Base-by-base conservation (phyloP, 768 basidiomycete species). In the Rossbeevera mucosa region DNA sequence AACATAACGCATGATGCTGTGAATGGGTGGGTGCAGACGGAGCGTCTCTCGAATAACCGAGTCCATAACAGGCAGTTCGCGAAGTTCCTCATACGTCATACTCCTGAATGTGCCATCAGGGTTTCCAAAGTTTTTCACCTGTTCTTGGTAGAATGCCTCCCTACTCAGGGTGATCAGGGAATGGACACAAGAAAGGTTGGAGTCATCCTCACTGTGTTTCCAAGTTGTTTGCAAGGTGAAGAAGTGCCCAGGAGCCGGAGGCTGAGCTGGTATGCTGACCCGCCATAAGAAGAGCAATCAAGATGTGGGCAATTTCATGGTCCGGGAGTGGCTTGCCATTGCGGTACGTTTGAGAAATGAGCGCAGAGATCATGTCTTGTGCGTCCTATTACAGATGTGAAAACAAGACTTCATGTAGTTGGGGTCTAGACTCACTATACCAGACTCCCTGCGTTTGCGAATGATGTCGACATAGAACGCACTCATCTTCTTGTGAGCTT, bases 251-350 rank as follows among this genome's bases (percentile, higher is more conserved):
- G 9, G 93, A 86, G 28, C 85, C 85, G 20, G 91, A 87, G 2
- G 96, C 86, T 13, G 96, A 96, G 61, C 89, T 91, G 0, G 96
- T 99, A 72, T 99, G 96, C 73, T 99, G 96, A 33, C 96, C 96
- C 41, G 96, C 96, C 96, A 99, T 98, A 57, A 99, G 84, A 43
- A 99, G 81, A 14, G 96, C 96, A 63, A 97, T 99, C 87, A 99
- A 85, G 65, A 99, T 94, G 66, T 98, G 96, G 0, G 96, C 94
- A 54, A 98, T 88, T 69, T 98, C 92, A 59, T 88, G 85, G 64
- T 99, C 94, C 55, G 77, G 79, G 36, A 98, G 77, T 2, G 76
- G 65, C 42, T 79, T 76, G 51, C 96, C 96, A 59, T 81, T 78
- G 57, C 89, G 88, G 73, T 99, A 98, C 47, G 75, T 80, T 65